Percentiles rank a stretch among this genome's conserved stretches.
These are phyloP conservation scores for Coleophoma cylindrospora DNA, from an alignment of 2,329 filamentous ascomycete genomes.

Conservation along the genomic window DNA sequence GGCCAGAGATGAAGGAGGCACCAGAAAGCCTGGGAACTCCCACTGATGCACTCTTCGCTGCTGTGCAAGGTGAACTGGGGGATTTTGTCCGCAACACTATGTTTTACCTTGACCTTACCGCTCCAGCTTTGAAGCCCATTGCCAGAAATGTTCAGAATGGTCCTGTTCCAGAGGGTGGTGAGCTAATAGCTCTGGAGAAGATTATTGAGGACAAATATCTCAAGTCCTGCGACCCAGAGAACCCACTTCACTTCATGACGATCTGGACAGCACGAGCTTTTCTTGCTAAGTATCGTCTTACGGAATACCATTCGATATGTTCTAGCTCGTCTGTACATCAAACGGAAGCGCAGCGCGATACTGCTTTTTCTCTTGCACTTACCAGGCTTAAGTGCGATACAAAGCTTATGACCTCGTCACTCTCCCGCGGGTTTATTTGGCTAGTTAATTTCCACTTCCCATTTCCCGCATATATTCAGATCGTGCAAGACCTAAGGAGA, in stretches of 20 bases:
- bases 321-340: conserved; percentile 13
- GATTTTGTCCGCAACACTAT: conserved; percentile 28
- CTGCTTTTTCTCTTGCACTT: conserved; percentile 24
- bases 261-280: conserved; percentile 19
- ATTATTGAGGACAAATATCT: conserved; percentile 36
- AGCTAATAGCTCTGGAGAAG: conserved; percentile 28
- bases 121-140: conserved; percentile 14
- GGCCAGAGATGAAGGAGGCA: conserved; percentile 49
- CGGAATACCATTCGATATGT: conserved; percentile 21
- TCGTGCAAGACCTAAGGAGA: conserved; percentile 24
- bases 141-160: conserved; percentile 7
- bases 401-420: conserved; percentile 21
- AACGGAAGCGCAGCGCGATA: conserved; percentile 22
- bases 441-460: conserved; percentile 25
- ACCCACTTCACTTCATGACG: conserved; percentile 30
- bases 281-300: conserved; percentile 21
- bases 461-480: conserved; percentile 27
- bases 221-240: conserved; percentile 33
- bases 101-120: conserved; percentile 18
- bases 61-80: conserved; percentile 51
- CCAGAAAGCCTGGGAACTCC: conserved; percentile 43
- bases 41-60: conserved; percentile 56
- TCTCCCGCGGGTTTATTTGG: conserved; percentile 26
- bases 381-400: conserved; percentile 27
- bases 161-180: conserved; percentile 4